phyloP scores from a whole-genome alignment of 106 monocot genomes.

The Hemerocallis citrina region DNA sequence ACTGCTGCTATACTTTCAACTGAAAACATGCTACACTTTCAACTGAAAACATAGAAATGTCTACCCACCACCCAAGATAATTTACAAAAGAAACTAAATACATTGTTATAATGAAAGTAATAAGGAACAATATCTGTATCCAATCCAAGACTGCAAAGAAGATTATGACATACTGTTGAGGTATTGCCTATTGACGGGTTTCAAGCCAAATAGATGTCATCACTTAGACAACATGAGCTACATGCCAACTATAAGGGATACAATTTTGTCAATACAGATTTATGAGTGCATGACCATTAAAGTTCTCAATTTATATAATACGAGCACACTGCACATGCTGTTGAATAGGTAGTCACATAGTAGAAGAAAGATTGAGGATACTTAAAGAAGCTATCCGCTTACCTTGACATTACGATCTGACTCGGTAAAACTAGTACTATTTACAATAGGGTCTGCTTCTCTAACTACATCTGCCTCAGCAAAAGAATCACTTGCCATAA shows the following conservation, averaged over 20 bases:
- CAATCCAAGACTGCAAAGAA: too few species aligned
- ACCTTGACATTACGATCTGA: conserved; percentile 44
- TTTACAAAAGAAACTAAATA: not conserved
- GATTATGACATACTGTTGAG: not conserved
- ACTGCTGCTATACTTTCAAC: too few species aligned
- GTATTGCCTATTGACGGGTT: not conserved
- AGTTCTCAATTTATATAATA: not conserved
- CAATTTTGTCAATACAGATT: not conserved
- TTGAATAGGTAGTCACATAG: not conserved
- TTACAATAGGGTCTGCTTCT: conserved; percentile 17
- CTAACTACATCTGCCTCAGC: conserved; percentile 13
- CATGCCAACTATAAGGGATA: not conserved
- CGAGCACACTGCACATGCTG: not conserved
- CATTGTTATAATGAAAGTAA: too few species aligned
- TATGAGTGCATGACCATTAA: not conserved
- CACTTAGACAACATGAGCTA: too few species aligned
- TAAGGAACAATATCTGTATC: too few species aligned
- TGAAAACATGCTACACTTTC: too few species aligned
- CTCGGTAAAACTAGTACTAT: not conserved
- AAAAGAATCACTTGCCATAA: conserved; percentile 16
- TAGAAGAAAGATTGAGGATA: not conserved
- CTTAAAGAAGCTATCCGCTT: not conserved
- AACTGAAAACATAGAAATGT: not conserved
- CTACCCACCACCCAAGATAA: not conserved
- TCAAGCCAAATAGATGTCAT: not conserved